Base-by-base conservation (phyloP, 1,284 basidiomycete genomes). In the Abortiporus biennis region DNA sequence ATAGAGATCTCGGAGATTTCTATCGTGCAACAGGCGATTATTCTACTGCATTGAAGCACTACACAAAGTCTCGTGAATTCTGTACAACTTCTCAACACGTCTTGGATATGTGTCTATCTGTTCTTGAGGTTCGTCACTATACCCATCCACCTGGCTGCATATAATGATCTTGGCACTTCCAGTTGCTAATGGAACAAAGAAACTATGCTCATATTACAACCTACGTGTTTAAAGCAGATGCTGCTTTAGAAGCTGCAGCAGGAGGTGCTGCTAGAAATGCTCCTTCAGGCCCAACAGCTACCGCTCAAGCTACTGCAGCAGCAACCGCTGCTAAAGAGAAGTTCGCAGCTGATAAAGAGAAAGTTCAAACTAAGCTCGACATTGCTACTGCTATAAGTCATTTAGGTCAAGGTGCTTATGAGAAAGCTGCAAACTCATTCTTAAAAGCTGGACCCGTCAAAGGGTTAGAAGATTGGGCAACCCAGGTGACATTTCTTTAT, bases 201-300 rank as follows among this genome's bases (percentile, higher is more conserved):
- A 89, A 89, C 61, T 92, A 87, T 60, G 67, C 80, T 0, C 88
- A 91, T 54, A 76, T 94, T 31, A 72, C 82, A 13, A 90, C 87
- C 3, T 93, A 92, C 57, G 80, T 92, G 32, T 90, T 84, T 76
- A 95, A 95, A 65, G 92, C 91, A 6, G 91, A 93, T 44, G 80
- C 85, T 0, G 87, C 91, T 1, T 69, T 94, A 21, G 89, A 92
- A 36, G 74, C 82, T 2, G 67, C 76, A 2, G 55, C 63, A 0
- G 49, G 35, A 31, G n/a, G n/a, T n/a, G 38, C 36, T 11, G 31
- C 38, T 17, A 47, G 41, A 40, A 45, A 47, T 17, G 41, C 50
- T 49, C n/a, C 47, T 54, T 32, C 42, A 44, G 30, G 44, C 44
- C 20, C 37, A 48, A 15, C 36, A 42, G 19, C 37, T 47, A 46